phyloP scores from a whole-genome alignment of 2,329 filamentous ascomycete genomes.

The Colletotrichum sp. region DNA sequence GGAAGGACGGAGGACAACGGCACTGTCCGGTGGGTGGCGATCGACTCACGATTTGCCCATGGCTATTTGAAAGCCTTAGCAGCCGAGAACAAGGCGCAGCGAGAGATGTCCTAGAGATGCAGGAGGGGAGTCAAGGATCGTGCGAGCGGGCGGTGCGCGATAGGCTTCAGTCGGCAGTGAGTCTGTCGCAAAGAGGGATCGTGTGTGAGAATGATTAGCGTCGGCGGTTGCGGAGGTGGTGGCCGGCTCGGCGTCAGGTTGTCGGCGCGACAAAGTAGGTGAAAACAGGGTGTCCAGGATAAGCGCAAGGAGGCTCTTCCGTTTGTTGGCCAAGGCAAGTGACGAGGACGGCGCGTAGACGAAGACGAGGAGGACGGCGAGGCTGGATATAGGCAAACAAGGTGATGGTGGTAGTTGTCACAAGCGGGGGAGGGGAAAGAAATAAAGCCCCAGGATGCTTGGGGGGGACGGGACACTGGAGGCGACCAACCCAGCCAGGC shows the following conservation, averaged over 20 bases:
- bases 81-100: not conserved
- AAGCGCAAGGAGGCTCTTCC: not conserved
- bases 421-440: slow-evolving; percentile 17
- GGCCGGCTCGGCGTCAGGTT: not conserved
- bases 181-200: not conserved
- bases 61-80: not conserved
- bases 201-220: not conserved
- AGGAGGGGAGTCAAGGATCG: not conserved
- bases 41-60: slow-evolving; percentile 55
- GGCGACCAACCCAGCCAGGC: not conserved
- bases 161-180: not conserved
- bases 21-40: not conserved
- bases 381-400: not conserved
- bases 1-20: not conserved
- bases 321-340: not conserved
- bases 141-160: not conserved
- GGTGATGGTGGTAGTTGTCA: not conserved
- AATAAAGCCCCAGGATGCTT: slow-evolving; percentile 8
- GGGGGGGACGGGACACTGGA: not conserved
- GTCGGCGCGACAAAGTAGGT: not conserved
- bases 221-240: not conserved
- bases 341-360: not conserved
- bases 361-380: not conserved
- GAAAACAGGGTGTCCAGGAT: not conserved
- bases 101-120: not conserved